Base-by-base conservation (phyloP, 345 rosid species). In the Hypericum perforatum region DNA sequence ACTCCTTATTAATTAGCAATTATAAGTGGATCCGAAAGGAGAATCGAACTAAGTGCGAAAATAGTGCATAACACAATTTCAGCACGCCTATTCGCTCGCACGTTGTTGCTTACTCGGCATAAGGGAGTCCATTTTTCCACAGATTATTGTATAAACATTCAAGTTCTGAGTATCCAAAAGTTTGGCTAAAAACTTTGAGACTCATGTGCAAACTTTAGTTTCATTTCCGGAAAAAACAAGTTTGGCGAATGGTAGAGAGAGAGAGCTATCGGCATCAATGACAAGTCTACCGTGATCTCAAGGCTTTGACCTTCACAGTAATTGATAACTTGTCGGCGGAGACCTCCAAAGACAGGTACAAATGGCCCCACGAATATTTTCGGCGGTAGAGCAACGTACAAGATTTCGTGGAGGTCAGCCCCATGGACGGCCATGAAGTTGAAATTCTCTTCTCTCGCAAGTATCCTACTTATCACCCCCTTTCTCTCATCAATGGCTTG, bases 251-350 rank as follows among this genome's bases (percentile, higher is more conserved):
- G 15, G 68, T 69, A 66, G 95, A 86, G 16, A 75, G n/a, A n/a
- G 75, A 54, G 84, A 80, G 10, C 95, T 89, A 66, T 90, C 95
- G 0, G 94, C 97, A 11, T 90, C 94, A 60, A 90, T 70, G 0
- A 86, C 66, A 82, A 73, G 59, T 86, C 63, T 58, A 79, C 94
- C 37, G 56, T 43, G 6, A 84, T 63, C 54, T 86, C 85, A 39
- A 80, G 16, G 69, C 69, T 67, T 66, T 72, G 55, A 83, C 59
- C 52, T 77, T 67, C 47, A 86, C 80, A 39, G 54, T 57, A 36
- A 90, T 83, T 9, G 43, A 55, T 10, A 68, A 13, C 49, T 70
- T 58, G 68, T 77, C 76, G 43, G 69, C 64, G 16, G 88, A 79
- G 41, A 63, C 6, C n/a, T 45, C 22, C 62, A 90, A 78, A 45